Conservation (phyloP, 2,329 filamentous ascomycete genomes). For the Whalleya microplaca region DNA sequence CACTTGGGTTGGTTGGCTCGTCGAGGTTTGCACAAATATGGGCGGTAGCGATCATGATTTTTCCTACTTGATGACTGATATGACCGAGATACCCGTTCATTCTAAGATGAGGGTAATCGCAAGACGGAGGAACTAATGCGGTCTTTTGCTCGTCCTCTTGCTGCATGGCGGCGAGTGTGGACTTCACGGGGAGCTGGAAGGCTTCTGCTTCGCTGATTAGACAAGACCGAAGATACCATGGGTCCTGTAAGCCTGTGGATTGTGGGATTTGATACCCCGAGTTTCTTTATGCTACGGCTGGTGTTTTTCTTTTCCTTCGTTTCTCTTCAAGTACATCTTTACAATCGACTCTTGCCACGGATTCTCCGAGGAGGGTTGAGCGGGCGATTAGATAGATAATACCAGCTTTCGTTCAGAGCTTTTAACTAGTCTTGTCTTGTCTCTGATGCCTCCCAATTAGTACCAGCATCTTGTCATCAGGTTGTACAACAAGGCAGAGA, state of each 20-base stretch:
- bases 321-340: conserved; percentile 28
- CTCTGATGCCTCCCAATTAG: background rate
- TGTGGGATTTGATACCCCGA: conserved; percentile 34
- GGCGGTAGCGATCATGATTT: conserved; percentile 23
- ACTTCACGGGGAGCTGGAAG: conserved; percentile 2
- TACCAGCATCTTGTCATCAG: background rate
- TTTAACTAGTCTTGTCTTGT: background rate
- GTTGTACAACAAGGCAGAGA: background rate
- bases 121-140: conserved; percentile 34
- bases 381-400: conserved; percentile 20
- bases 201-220: conserved; percentile 17
- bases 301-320: conserved; percentile 17
- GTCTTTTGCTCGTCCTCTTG: conserved; percentile 25
- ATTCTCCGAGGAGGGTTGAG: conserved; percentile 1
- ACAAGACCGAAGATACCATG: conserved; percentile 16
- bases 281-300: conserved; percentile 18
- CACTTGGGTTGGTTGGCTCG: conserved; percentile 12
- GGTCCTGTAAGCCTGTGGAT: conserved; percentile 17
- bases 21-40: conserved; percentile 18
- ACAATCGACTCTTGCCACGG: conserved; percentile 9
- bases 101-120: conserved; percentile 39
- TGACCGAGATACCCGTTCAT: conserved; percentile 40
- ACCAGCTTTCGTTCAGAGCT: conserved; percentile 19
- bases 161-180: conserved; percentile 7
- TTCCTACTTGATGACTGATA: conserved; percentile 37